A percentile compares a stretch with the other conserved stretches of the same genome.
Evolutionary conservation across 2,329 filamentous ascomycete species (phyloP).

Genomic region (Aspergillus pseudoviridinutans): DNA sequence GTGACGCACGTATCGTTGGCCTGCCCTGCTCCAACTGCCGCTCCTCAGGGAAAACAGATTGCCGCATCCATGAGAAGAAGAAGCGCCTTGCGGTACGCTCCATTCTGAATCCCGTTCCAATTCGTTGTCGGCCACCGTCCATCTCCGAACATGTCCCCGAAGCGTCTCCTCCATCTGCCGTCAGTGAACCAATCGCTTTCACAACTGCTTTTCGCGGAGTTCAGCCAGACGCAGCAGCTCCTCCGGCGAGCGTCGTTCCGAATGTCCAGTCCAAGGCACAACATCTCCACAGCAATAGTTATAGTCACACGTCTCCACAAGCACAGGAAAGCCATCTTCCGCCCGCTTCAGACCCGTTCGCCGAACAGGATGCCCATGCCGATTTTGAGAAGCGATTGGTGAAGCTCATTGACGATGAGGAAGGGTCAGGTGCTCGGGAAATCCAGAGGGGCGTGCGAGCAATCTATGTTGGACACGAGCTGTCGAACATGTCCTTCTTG

Average conservation of each 20-base stretch:
- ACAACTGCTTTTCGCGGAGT: constrained; percentile 23
- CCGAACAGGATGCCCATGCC: constrained; percentile 38
- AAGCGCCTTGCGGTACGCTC: constrained; percentile 43
- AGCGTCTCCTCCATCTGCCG: constrained; percentile 15
- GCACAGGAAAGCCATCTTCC: constrained; percentile 23
- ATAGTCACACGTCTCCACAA: background rate
- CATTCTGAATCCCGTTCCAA: constrained; percentile 44
- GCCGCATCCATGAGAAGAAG: constrained; percentile 50
- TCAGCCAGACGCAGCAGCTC: constrained; percentile 16
- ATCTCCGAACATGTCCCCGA: constrained; percentile 20
- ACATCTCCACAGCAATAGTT: constrained; percentile 1
- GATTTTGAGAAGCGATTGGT: constrained; percentile 46
- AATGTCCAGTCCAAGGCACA: constrained; percentile 4
- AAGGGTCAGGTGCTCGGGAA: constrained; percentile 43
- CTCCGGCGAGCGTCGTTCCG: constrained; percentile 12
- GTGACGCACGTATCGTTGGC: constrained; percentile 47
- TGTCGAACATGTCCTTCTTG: constrained; percentile 55
- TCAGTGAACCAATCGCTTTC: constrained; percentile 21
- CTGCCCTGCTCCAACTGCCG: constrained; percentile 49
- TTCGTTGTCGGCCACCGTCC: constrained; percentile 39
- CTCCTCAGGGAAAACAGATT: constrained; percentile 40
- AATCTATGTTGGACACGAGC: constrained; percentile 54
- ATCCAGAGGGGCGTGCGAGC: constrained; percentile 48
- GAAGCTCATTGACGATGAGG: constrained; percentile 49
- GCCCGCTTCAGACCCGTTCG: constrained; percentile 24